Evolutionary conservation across 2,329 filamentous ascomycete genomes (phyloP), one percentile per base, ranked within the genome.

Genomic region (Colletotrichum agaves): DNA sequence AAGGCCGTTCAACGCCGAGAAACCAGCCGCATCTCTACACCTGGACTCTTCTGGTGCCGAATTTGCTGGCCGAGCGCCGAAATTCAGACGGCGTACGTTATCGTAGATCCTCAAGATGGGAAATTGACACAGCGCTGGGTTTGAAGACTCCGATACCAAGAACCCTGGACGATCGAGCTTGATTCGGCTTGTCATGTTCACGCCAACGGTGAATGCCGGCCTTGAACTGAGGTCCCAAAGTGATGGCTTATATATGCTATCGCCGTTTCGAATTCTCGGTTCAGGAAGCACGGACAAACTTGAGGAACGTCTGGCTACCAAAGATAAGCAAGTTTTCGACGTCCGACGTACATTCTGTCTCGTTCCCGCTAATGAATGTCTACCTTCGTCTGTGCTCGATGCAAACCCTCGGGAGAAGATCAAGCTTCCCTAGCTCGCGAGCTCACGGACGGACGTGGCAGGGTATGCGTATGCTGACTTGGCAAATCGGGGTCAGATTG

Each of bases 51-150:
- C 12, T 27, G 27, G 41, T n/a, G 19, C 21, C n/a, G 27, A 23
- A 7, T 41, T 11, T 17, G 46, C 8, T 46, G 55, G 17, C 57
- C 44, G 31, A 60, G 57, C 57, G 57, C 57, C 57, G 57, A 60
- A 27, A 41, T 13, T 33, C 33, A 41, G 27, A 49, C 23, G 44
- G 10, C 35, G 43, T 13, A 15, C 6, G 5, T 39, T 35, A 17
- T 33, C 19, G 27, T 11, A 15, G 19, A 31, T 35, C 12, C 47
- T 33, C 11, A 23, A 23, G 11, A 53, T 15, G 6, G 33, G 33
- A 35, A 53, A 23, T 13, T 21, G 27, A 27, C 27, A 27, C 27
- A 27, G 6, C 27, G 1, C 6, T 27, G 27, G 6, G 6, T 7
- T 2, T 27, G 6, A 27, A 27, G 27, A 27, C 6, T 2, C 5